Percentiles rank a stretch among this genome's conserved stretches.
phyloP scores from a whole-genome alignment of 1,284 basidiomycete genomes.

The Taiwanofungus camphoratus region DNA sequence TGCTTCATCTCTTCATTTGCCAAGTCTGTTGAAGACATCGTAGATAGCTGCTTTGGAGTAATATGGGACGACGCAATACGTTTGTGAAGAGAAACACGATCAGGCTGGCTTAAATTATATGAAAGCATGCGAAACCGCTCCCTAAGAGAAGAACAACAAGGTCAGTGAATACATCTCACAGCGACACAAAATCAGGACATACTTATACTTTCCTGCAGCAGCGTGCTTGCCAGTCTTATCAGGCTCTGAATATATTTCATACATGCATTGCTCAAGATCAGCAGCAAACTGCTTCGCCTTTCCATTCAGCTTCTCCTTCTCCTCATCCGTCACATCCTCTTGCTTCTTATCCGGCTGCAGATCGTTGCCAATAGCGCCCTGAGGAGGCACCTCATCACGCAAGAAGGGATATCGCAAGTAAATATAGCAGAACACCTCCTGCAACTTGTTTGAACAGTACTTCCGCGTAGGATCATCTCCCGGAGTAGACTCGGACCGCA shows the following conservation, averaged over 20 bases:
- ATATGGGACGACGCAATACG: slow-evolving; percentile 66
- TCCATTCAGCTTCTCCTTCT: slow-evolving; percentile 46
- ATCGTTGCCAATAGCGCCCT: slow-evolving; percentile 20
- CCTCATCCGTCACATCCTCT: slow-evolving; percentile 47
- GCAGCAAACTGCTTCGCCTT: slow-evolving; percentile 55
- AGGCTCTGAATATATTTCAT: slow-evolving; percentile 66
- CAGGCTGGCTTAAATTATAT: slow-evolving; percentile 73
- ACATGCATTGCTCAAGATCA: slow-evolving; percentile 66
- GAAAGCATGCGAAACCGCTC: slow-evolving; percentile 80
- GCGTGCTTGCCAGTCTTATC: slow-evolving; percentile 66
- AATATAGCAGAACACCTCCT: slow-evolving; percentile 61
- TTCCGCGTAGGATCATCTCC: slow-evolving; percentile 68
- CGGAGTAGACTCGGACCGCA: slow-evolving; percentile 25
- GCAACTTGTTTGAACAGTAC: slow-evolving; percentile 69
- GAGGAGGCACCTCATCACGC: slow-evolving; percentile 33
- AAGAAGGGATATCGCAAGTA: slow-evolving; percentile 60
- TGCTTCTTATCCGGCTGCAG: slow-evolving; percentile 20
- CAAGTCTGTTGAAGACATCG: slow-evolving; percentile 81
- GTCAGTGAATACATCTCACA: neutral
- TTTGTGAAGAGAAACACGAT: slow-evolving; percentile 68
- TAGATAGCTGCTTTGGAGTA: slow-evolving; percentile 62
- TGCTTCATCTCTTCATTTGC: slow-evolving; percentile 79
- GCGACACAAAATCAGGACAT: slow-evolving; percentile 25
- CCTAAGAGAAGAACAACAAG: slow-evolving; percentile 36
- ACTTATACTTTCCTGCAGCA: slow-evolving; percentile 79